Base-by-base conservation (phyloP, 257 asterid species). In the Gentiana macrophylla region DNA sequence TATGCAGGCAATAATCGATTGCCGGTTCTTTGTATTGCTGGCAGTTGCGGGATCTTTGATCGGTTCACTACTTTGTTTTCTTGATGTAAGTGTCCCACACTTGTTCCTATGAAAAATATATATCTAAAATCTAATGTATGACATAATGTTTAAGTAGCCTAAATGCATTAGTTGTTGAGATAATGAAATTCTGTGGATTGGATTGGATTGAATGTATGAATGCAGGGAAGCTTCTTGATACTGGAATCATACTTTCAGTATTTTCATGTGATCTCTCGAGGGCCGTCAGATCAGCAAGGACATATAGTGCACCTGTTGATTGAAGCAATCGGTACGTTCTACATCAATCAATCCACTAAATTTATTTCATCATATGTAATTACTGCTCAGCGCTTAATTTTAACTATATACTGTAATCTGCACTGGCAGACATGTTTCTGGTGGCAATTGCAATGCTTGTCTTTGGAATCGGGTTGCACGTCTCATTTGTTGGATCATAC, bases 1-100 rank as follows among this genome's bases (percentile, higher is more conserved):
- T 52, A 36, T 70, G 71, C 82, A 86, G 97, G 84, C 69, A 45
- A 86, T 89, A 52, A 24, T 86, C 53, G 94, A 89, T 62, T 89
- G 97, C 78, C 65, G 95, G 56, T 89, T 89, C 81, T 83, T 89
- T 61, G 76, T 84, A 35, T 52, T 83, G 76, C 75, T 89, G 8
- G 97, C 90, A 35, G 76, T 80, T 5, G 87, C 78, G 44, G 95
- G 95, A 70, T 81, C 97, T 69, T 75, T 89, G 78, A 37, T 81
- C 44, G 84, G 93, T 61, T 89, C 97, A 2, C 38, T 66, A 2
- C 66, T 80, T 36, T 89, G 97, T 69, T 84, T 73, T 55, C 50
- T 85, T 15, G 88, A 89, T 85, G 97, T 85, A 71, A 61, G 58
- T 52, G 12, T 6, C 7, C 4, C 1, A 35, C 10, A 3, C 11